Evolutionary conservation across 176 grass and related monocot species (phyloP).

Genomic region (Sorghum bicolor): Sorghum_bicolor_NCBIv3 NC_012877.2:4594001-4594500

Average conservation of each 20-base stretch:
- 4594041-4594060: background rate
- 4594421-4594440: constrained; percentile 16
- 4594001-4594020: background rate
- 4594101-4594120: background rate
- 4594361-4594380: constrained; percentile 1
- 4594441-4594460: constrained; percentile 12
- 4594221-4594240: background rate
- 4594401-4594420: constrained; percentile 5
- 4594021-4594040: constrained; percentile 22
- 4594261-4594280: background rate
- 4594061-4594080: constrained; percentile 29
- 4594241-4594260: background rate
- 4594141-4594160: background rate
- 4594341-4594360: background rate
- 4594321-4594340: background rate
- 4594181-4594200: background rate
- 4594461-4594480: background rate
- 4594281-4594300: background rate
- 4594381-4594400: constrained; percentile 1
- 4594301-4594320: constrained; percentile 6
- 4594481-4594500: constrained; percentile 17
- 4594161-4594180: background rate
- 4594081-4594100: background rate
- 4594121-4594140: background rate
- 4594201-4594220: background rate